Base-by-base conservation (phyloP, 1,284 basidiomycete genomes). In the Ustilago tritici region DNA sequence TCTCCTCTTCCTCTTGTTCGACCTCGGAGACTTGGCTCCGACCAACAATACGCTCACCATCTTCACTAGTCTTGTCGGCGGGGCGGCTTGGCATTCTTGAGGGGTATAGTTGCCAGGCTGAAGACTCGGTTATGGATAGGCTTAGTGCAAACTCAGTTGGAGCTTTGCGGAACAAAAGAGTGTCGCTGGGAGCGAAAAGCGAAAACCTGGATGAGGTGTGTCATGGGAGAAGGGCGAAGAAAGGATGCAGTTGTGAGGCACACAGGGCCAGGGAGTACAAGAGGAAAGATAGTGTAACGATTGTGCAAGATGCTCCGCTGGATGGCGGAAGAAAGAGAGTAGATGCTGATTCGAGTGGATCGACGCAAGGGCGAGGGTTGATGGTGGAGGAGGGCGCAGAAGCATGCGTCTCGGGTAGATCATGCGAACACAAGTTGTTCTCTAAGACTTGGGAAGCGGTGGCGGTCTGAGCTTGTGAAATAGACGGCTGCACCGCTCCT, bases 351-450 rank as follows among this genome's bases (percentile, higher is more conserved):
- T 28, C 23, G 23, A 28, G 23, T 28, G 23, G 23, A 28, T 0
- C 23, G 23, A 38, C 14, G 36, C 10, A 38, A 38, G 36, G 36
- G 36, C 8, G 43, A 46, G 19, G 43, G 17, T 15, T 17, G 17
- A n/a, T 19, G 40, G 40, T n/a, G 40, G 40, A 41, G 40, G 23
- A 28, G 23, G 23, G 0, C 9, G 28, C 47, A 49, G 19, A 49
- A 53, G 23, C 32, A 53, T 34, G 31, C 9, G 50, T 53, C 50
- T 53, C 50, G 50, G 50, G 32, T 53, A 31, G 50, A 28, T 32
- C 32, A 53, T 53, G 32, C 32, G 50, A 35, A 53, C 50, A 41
- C 9, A 6, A 41, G 14, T 6, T 14, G 14, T 0, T 41, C 15
- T 17, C 6, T 15, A 2, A 15, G 40, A 6, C 17, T 12, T 41